A percentile compares a stretch with the other conserved stretches of the same genome.
phyloP scores from a whole-genome alignment of 179 eudicot genomes.

The Heliamphora pulchella region DNA sequence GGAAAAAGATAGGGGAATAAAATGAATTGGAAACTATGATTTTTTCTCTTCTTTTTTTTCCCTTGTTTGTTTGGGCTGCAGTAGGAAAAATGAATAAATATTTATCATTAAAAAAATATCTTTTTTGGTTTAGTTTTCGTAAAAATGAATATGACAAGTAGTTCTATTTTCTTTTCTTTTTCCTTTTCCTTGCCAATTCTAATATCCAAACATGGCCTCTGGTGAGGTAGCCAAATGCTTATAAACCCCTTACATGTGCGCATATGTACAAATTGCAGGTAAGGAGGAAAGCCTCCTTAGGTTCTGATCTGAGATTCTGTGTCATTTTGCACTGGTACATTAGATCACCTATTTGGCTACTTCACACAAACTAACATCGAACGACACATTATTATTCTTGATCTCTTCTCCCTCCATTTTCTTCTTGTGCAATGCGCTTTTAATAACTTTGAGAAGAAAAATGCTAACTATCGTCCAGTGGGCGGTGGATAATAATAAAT shows the following conservation, averaged over 20 bases:
- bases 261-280: conserved; percentile 32
- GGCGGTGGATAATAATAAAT: too few relatives aligned
- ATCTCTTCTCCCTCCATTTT: too few relatives aligned
- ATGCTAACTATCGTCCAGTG: too few relatives aligned
- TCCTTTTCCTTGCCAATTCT: background rate
- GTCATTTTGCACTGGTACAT: conserved; percentile 33
- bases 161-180: too few relatives aligned
- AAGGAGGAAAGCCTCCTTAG: conserved; percentile 29
- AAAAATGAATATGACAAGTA: too few relatives aligned
- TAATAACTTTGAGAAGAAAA: too few relatives aligned
- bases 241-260: conserved; percentile 23
- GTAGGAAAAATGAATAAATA: background rate
- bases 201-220: background rate
- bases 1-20: too few relatives aligned
- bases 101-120: background rate
- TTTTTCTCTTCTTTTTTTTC: too few relatives aligned
- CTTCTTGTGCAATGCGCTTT: too few relatives aligned
- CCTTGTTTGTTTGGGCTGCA: too few relatives aligned
- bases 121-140: background rate
- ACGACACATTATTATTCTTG: background rate
- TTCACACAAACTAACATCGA: background rate
- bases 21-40: too few relatives aligned
- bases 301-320: conserved; percentile 33
- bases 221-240: conserved; percentile 17
- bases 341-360: conserved; percentile 19